A percentile compares a stretch with the other conserved stretches of the same genome.
phyloP scores from a whole-genome alignment of 805 yeast species.

The Lipomyces spencermartinsiae region DNA sequence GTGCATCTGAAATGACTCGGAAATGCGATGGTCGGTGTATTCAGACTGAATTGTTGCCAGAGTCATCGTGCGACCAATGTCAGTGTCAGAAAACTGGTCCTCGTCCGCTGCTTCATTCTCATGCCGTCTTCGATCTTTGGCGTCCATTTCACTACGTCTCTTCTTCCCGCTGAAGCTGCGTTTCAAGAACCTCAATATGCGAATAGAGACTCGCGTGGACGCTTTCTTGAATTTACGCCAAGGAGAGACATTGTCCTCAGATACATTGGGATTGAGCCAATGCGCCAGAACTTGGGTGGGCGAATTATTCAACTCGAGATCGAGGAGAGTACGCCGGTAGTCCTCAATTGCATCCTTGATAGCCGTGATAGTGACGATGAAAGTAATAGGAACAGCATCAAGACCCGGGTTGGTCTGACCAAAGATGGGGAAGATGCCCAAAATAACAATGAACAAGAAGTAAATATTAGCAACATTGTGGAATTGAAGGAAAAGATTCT shows the following conservation, averaged over 20 bases:
- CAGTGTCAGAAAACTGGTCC: slow-evolving; percentile 29
- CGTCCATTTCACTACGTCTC: slow-evolving; percentile 29
- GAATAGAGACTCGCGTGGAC: slow-evolving; percentile 46
- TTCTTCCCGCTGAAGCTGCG: slow-evolving; percentile 23
- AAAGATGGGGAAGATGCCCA: slow-evolving; percentile 67
- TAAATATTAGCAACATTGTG: slow-evolving; percentile 89
- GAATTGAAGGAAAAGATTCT: slow-evolving; percentile 80
- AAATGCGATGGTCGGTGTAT: slow-evolving; percentile 9
- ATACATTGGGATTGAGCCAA: slow-evolving; percentile 63
- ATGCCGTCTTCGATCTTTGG: slow-evolving; percentile 19
- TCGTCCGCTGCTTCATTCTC: slow-evolving; percentile 25
- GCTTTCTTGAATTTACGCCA: slow-evolving; percentile 77
- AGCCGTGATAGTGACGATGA: slow-evolving; percentile 76
- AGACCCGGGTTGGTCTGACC: slow-evolving; percentile 77
- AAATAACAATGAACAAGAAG: slow-evolving; percentile 76
- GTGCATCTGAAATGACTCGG: slow-evolving; percentile 37
- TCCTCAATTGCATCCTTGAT: slow-evolving; percentile 81
- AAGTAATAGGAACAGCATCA: slow-evolving; percentile 81
- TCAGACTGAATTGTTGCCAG: slow-evolving; percentile 18
- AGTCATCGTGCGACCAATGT: slow-evolving; percentile 20
- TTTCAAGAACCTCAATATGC: slow-evolving; percentile 18
- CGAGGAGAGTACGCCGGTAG: slow-evolving; percentile 67
- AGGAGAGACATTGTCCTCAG: slow-evolving; percentile 57
- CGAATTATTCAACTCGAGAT: slow-evolving; percentile 71
- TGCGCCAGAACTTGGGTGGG: slow-evolving; percentile 64